Evolutionary conservation across 1,139 yeast genomes (phyloP), one percentile per base, ranked within the genome.

Genomic region (Magnusiomyces suaveolens): DNA sequence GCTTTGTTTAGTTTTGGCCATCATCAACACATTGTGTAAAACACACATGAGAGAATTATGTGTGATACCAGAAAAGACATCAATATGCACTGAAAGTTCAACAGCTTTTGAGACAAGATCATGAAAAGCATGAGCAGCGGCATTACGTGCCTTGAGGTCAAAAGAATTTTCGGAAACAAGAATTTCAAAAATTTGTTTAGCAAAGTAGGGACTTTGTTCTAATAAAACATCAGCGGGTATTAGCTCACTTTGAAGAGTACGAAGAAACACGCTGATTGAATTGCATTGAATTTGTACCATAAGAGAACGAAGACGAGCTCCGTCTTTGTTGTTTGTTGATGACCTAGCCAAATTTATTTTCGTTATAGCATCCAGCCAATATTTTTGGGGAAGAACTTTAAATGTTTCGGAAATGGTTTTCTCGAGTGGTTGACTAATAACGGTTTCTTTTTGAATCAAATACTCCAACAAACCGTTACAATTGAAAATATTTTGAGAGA

Each of bases 41-140:
- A 84, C 77, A 63, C 86, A 89, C 71, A 84, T 87, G 47, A 90
- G 66, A 8, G 82, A 71, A 0, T 97, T 97, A 68, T 90, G 96
- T 56, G 83, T 82, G 43, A 90, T 89, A 64, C 88, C 88, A 3
- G 94, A 97, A n/a, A 94, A 88, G 62, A 89, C 70, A n/a, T 88
- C 76, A 55, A 89, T 76, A 39, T 90, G 76, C 60, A 89, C 97
- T 50, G 84, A 76, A 25, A 92, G 83, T 79, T 90, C 84, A 2
- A 78, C 77, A 52, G 82, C 80, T 63, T 82, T 84, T 48, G 79
- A 73, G 1, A 95, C 79, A 18, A 88, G 80, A 58, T 83, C 80
- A 59, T 87, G 87, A 57, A 90, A 74, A 0, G 92, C 80, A 60
- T 81, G 80, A 52, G 84, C 69, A 0, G 92, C 87, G 53, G 83